Conservation (phyloP, 139 green algal species). For the Chlorella sp. region DNA sequence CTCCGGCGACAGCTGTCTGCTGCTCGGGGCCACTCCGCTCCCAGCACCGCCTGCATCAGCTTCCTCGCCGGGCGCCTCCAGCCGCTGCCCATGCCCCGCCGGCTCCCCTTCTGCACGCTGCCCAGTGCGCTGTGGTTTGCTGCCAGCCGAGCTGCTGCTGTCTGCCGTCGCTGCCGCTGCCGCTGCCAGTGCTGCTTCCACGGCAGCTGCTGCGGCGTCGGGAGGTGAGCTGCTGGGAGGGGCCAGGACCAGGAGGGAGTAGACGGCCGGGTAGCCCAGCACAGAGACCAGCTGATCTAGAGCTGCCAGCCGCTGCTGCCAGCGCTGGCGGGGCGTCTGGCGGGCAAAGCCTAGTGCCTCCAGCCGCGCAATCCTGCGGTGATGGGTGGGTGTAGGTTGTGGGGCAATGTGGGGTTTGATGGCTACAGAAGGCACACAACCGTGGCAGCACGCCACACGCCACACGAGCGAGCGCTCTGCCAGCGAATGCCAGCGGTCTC, state of each 20-base stretch:
- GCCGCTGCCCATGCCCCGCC: no score
- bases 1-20: not conserved
- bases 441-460: not conserved
- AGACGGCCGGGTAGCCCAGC: not conserved
- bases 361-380: conserved; percentile 2
- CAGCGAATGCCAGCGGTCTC: no score
- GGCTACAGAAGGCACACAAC: not conserved
- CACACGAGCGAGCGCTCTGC: no score
- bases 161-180: not conserved
- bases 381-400: not conserved
- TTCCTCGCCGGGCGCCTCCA: no score
- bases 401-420: not conserved
- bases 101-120: no score
- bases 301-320: not conserved
- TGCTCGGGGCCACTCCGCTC: not conserved
- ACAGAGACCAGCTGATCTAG: conserved; percentile 10
- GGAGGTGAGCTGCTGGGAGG: not conserved
- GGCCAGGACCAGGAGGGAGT: conserved; percentile 1
- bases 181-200: not conserved
- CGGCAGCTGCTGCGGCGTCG: not conserved
- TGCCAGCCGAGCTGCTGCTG: not conserved
- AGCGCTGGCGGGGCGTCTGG: not conserved
- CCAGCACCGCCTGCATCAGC: not conserved
- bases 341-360: conserved; percentile 16
- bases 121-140: no score